Conservation (phyloP, 169 alveolate species). For the Plasmodium malariae region DNA sequence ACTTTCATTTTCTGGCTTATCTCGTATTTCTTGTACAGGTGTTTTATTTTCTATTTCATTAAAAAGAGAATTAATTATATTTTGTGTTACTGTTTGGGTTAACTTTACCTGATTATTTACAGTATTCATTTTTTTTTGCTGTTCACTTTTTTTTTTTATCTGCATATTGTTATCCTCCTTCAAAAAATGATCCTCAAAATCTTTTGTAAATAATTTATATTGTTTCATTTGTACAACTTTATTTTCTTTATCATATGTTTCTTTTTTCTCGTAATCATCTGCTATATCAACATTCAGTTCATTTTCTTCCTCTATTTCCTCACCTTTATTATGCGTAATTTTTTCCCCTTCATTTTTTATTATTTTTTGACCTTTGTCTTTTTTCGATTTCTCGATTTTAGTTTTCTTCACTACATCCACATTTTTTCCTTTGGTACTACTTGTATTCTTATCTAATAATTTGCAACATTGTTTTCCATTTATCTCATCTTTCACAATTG, state of each 20-base stretch:
- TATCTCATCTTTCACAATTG: constrained; percentile 24
- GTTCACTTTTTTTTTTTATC: constrained; percentile 27
- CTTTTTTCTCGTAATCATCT: constrained; percentile 23
- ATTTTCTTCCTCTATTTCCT: constrained; percentile 5
- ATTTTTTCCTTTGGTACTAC: neutral
- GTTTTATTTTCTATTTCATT: constrained; percentile 60
- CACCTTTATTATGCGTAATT: neutral
- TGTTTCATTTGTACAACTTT: constrained; percentile 23
- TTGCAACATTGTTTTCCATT: constrained; percentile 17
- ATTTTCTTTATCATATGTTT: constrained; percentile 19
- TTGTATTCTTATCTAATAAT: constrained; percentile 14
- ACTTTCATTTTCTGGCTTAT: constrained; percentile 1
- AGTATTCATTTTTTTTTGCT: constrained; percentile 8
- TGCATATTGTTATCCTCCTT: constrained; percentile 58
- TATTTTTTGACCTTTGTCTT: neutral
- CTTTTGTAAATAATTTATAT: constrained; percentile 76
- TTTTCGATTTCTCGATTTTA: neutral
- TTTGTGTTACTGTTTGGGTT: constrained; percentile 28
- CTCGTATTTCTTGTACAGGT: neutral
- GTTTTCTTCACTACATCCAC: constrained; percentile 19
- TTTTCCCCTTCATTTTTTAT: neutral
- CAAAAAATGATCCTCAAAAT: constrained; percentile 71
- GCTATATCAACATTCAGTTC: neutral
- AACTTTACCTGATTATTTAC: constrained; percentile 5
- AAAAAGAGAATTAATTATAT: constrained; percentile 32